Conservation (phyloP, 2,329 filamentous ascomycete genomes). For the Phaeosphaeriaceae sp. region DNA sequence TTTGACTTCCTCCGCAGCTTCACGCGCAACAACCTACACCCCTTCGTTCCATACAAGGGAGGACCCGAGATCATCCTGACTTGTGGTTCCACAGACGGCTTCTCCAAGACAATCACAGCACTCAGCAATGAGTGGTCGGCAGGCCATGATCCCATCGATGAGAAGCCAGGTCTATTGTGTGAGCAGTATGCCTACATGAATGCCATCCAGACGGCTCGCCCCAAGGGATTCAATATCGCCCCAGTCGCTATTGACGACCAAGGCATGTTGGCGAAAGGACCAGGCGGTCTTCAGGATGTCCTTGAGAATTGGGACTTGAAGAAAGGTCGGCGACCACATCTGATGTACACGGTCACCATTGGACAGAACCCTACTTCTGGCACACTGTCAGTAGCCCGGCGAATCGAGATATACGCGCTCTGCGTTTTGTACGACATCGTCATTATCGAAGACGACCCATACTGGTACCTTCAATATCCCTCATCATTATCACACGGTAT, state of each 20-base stretch:
- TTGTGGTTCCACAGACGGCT: slow-evolving; percentile 84
- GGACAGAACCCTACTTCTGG: slow-evolving; percentile 89
- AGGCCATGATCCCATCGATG: slow-evolving; percentile 68
- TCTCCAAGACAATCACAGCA: slow-evolving; percentile 77
- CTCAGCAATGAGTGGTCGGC: slow-evolving; percentile 79
- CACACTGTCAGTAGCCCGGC: slow-evolving; percentile 74
- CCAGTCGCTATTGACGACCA: slow-evolving; percentile 78
- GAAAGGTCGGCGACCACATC: slow-evolving; percentile 76
- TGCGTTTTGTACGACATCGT: slow-evolving; percentile 86
- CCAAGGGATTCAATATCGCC: slow-evolving; percentile 75
- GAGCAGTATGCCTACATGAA: slow-evolving; percentile 86
- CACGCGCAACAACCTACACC: slow-evolving; percentile 76
- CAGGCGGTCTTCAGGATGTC: slow-evolving; percentile 77
- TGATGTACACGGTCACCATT: slow-evolving; percentile 91
- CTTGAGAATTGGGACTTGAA: slow-evolving; percentile 81
- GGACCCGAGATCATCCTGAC: slow-evolving; percentile 82
- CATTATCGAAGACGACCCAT: slow-evolving; percentile 93
- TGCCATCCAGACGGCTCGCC: slow-evolving; percentile 70
- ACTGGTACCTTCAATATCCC: slow-evolving; percentile 93
- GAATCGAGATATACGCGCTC: slow-evolving; percentile 79
- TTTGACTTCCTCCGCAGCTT: slow-evolving; percentile 82
- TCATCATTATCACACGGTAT: slow-evolving; percentile 61
- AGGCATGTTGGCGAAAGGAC: slow-evolving; percentile 78
- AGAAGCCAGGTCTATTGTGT: slow-evolving; percentile 78
- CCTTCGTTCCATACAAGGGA: slow-evolving; percentile 77